Base-by-base conservation (phyloP, 116 monocot species). In the Dioscorea cayenensis region DNA sequence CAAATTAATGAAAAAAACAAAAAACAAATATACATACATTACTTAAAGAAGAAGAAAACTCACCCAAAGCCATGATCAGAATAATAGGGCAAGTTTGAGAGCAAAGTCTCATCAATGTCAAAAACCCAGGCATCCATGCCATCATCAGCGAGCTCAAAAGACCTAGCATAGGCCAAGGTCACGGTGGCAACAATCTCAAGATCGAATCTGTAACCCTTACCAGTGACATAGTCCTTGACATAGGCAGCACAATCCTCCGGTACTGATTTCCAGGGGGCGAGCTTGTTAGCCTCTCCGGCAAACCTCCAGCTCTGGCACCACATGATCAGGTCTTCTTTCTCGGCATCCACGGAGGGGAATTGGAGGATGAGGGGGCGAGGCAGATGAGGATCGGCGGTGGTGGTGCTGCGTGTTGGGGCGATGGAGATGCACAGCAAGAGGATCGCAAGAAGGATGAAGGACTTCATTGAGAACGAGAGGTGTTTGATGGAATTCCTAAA, bases 41-140 rank as follows among this genome's bases (percentile, higher is more conserved):
- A 19, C 71, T 18, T 55, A n/a, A 8, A 7, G 18, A 43, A 18
- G 29, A 20, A 14, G 25, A 51, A 49, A 72, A 27, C 66, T 76
- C 67, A 94, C 94, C 94, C 94, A 59, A 70, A 94, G 13, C 78
- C 75, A 75, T 94, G 94, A 17, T 73, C 76, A 8, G 76, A 78
- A 28, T 94, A 90, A 66, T 94, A 94, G 14, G 90, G 90, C 2
- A 94, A 72, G 69, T 92, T 92, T 35, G 88, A 89, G 63, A 92
- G 77, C 49, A 89, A 72, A 0, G 92, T 92, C 70, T 92, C 92
- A 25, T 92, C 92, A 21, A 92, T 65, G 36, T 92, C 92, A 36
- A 92, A 92, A 9, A 92, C 74, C 92, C 92, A 92, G 2, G 78
- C 84, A 59, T 89, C 89, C 84, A 63, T 84, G 16, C 89, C 92